A percentile compares a stretch with the other conserved stretches of the same genome.
These are phyloP conservation scores for Solanum dulcamara DNA, from an alignment of 257 asterid species.

Conservation along the genomic window DNA sequence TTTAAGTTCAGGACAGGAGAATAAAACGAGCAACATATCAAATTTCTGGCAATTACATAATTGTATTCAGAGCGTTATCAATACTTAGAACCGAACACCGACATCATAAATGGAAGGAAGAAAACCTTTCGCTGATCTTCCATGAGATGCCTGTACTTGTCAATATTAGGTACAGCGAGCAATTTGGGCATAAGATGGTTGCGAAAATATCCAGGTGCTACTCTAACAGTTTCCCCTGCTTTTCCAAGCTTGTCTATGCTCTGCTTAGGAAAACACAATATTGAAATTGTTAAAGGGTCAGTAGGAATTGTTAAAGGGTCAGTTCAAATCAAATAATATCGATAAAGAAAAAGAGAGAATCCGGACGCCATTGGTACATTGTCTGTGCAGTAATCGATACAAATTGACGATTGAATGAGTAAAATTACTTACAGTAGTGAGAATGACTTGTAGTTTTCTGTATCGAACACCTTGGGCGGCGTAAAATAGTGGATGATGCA, in stretches of 20 bases:
- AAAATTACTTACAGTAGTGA: constrained; percentile 19
- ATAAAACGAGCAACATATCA: background rate
- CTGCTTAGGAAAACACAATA: background rate
- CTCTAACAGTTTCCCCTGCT: constrained; percentile 90
- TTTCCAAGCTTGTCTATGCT: constrained; percentile 66
- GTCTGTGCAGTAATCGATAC: background rate
- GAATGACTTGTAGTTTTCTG: constrained; percentile 33
- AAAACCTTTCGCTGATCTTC: constrained; percentile 84
- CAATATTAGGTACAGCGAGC: constrained; percentile 86
- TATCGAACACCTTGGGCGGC: constrained; percentile 34
- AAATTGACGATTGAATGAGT: background rate
- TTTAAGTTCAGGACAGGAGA: background rate
- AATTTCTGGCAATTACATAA: background rate
- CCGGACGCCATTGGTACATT: background rate
- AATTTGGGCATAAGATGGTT: constrained; percentile 94
- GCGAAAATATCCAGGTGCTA: constrained; percentile 93
- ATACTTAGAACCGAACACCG: background rate
- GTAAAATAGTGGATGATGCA: constrained; percentile 24
- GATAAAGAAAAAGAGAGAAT: background rate
- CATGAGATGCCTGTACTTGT: constrained; percentile 62
- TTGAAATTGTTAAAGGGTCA: background rate
- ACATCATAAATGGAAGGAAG: background rate
- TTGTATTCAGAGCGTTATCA: background rate
- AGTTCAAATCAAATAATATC: background rate
- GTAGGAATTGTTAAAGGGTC: background rate